Base-by-base conservation (phyloP, 768 basidiomycete species). In the Gloeostereum incarnatum region DNA sequence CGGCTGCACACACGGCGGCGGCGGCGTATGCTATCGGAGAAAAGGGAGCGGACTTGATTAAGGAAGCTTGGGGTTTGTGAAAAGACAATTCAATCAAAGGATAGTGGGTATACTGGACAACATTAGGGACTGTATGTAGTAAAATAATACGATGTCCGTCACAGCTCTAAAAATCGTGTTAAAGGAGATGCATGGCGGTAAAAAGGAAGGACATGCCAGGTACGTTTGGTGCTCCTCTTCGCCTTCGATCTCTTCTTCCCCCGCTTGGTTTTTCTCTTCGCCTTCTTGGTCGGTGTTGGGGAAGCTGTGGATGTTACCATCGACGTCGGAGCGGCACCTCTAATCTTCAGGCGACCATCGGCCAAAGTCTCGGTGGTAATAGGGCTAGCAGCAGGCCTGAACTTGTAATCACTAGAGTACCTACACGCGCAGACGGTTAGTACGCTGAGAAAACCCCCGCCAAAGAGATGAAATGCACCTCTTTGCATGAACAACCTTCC, bases 371-470 rank as follows among this genome's bases (percentile, higher is more conserved):
- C 84, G 0, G 83, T 89, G 46, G 91, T 69, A 30, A 91, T 63
- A 8, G 89, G 87, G 43, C 83, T 88, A 5, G 88, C 86, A 8
- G 89, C 88, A 0, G 89, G 88, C 17, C 88, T 66, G 53, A 72
- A 90, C 56, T 80, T 87, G 63, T 72, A 73, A 49, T 88, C 80
- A 44, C 82, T 79, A 9, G 85, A 89, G 52, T 91, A 92, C 45
- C 89, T 91, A 40, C 10, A 30, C 5, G 23, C 11, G 1, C 29
- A 6, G 30, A 24, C 22, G 9, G 19, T 37, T 11, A 17, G 21
- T 19, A 32, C 25, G 31, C 26, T 32, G 34, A 30, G 38, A 27
- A 13, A 17, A 30, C 33, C 9, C 14, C n/a, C 27, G 25, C 22
- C n/a, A n/a, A n/a, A n/a, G n/a, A n/a, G n/a, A 32, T 5, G 9